These are phyloP conservation scores for Penicillium tannophilum DNA, from an alignment of 495 filamentous ascomycete genomes.

Conservation along the genomic window DNA sequence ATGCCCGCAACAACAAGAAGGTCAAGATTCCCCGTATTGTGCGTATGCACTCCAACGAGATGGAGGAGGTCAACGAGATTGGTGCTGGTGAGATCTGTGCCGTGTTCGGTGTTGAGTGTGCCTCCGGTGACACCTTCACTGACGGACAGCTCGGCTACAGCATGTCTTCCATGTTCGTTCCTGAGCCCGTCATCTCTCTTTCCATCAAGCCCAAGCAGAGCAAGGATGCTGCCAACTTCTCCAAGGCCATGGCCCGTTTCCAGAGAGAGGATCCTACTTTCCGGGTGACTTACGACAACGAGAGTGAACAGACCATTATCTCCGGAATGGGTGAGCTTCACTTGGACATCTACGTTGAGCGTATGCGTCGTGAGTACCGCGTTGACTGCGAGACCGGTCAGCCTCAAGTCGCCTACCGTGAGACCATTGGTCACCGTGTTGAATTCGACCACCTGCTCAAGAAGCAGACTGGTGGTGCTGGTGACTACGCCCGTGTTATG, in stretches of 20 bases:
- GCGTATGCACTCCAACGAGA: slow-evolving; percentile 99
- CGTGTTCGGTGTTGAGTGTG: slow-evolving; percentile 97
- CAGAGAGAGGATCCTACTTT: slow-evolving; percentile 99
- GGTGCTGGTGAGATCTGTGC: slow-evolving; percentile 97
- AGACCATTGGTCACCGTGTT: slow-evolving; percentile 78
- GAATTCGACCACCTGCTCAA: slow-evolving; percentile 92
- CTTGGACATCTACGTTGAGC: slow-evolving; percentile 96
- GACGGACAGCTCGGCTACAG: slow-evolving; percentile 91
- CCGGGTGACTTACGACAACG: slow-evolving; percentile 86
- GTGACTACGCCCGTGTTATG: slow-evolving; percentile 92
- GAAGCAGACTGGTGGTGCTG: slow-evolving; percentile 95
- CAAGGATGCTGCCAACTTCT: slow-evolving; percentile 93
- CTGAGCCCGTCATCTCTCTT: slow-evolving; percentile 96
- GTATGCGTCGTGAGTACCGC: slow-evolving; percentile 95
- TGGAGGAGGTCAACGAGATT: slow-evolving; percentile 94
- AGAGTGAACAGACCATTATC: slow-evolving; percentile 94
- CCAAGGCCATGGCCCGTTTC: slow-evolving; percentile 98
- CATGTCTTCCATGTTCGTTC: slow-evolving; percentile 99
- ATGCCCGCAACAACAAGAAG: slow-evolving; percentile 91
- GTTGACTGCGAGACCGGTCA: slow-evolving; percentile 95
- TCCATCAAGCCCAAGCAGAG: slow-evolving; percentile 95
- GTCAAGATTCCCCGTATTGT: slow-evolving; percentile 97
- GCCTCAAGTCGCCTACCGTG: slow-evolving; percentile 96
- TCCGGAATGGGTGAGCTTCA: slow-evolving; percentile 98
- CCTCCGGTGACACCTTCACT: slow-evolving; percentile 97